Conservation (phyloP, 2,329 filamentous ascomycete species). For the Calonectria leucothoes region DNA sequence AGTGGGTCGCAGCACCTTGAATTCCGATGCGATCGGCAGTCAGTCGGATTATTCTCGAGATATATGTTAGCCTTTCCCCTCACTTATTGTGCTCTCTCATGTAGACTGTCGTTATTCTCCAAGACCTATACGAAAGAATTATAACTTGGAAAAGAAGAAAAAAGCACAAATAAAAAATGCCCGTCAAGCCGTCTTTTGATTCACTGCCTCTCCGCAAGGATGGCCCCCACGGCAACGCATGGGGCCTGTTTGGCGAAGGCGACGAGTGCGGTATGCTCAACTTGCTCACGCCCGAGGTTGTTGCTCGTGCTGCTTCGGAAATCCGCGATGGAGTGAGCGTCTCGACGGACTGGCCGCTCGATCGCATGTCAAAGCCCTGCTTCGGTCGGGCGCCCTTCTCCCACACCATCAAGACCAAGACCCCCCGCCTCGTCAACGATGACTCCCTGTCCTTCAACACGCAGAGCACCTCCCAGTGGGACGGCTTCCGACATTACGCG, state of each 20-base stretch:
- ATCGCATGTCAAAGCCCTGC: slow-evolving; percentile 47
- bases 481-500: slow-evolving; percentile 52
- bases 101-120: neutral
- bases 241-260: slow-evolving; percentile 63
- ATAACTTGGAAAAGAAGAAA: neutral
- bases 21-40: neutral
- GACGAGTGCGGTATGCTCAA: slow-evolving; percentile 68
- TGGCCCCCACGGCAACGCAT: slow-evolving; percentile 65
- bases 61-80: neutral
- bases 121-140: neutral
- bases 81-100: neutral
- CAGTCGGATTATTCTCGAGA: neutral
- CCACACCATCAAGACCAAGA: slow-evolving; percentile 45
- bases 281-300: slow-evolving; percentile 55
- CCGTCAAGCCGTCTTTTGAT: slow-evolving; percentile 49
- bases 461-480: slow-evolving; percentile 54
- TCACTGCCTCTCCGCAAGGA: slow-evolving; percentile 60
- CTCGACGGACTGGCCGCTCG: slow-evolving; percentile 49
- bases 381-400: slow-evolving; percentile 46
- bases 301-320: slow-evolving; percentile 41
- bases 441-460: slow-evolving; percentile 50
- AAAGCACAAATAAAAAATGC: neutral
- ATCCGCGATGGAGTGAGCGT: slow-evolving; percentile 46
- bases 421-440: slow-evolving; percentile 45
- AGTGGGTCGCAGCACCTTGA: neutral